phyloP scores from a whole-genome alignment of 2,329 filamentous ascomycete species.

The Penicillium polonicum region DNA sequence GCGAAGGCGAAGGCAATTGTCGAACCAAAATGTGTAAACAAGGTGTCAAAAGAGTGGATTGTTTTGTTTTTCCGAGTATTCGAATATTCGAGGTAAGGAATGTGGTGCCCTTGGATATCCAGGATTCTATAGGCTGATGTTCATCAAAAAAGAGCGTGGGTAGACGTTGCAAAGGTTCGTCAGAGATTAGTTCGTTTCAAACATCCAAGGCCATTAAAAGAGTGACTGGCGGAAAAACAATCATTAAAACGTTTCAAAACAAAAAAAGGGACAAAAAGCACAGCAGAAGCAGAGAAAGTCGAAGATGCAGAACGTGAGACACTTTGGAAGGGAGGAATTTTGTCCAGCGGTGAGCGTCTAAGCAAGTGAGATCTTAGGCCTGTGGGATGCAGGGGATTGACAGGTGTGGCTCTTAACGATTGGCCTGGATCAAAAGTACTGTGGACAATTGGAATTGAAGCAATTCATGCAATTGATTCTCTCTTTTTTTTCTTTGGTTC shows the following conservation, averaged over 20 bases:
- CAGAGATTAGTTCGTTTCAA: constrained; percentile 23
- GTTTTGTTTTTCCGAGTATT: constrained; percentile 18
- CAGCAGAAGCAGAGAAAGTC: constrained; percentile 12
- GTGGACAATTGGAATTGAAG: not conserved
- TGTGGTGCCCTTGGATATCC: constrained; percentile 11
- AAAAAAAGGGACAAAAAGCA: constrained; percentile 19
- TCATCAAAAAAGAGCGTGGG: constrained; percentile 29
- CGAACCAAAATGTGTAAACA: not conserved
- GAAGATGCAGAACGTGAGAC: constrained; percentile 14
- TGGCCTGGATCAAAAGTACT: constrained; percentile 2
- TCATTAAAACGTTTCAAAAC: constrained; percentile 24
- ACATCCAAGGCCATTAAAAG: constrained; percentile 34
- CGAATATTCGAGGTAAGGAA: constrained; percentile 24
- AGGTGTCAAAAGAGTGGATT: constrained; percentile 8
- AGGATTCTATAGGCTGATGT: constrained; percentile 11
- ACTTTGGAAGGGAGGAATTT: constrained; percentile 24
- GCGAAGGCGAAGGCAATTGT: not conserved
- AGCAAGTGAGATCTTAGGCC: constrained; percentile 18
- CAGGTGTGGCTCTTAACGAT: not conserved
- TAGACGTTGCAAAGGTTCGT: constrained; percentile 26
- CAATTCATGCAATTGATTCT: not conserved
- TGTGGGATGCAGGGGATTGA: constrained; percentile 19
- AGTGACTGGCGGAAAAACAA: constrained; percentile 28
- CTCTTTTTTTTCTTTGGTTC: too few relatives aligned
- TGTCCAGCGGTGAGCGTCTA: constrained; percentile 32